Conservation (phyloP, 2,329 filamentous ascomycete genomes). For the Botrytis squamosa region DNA sequence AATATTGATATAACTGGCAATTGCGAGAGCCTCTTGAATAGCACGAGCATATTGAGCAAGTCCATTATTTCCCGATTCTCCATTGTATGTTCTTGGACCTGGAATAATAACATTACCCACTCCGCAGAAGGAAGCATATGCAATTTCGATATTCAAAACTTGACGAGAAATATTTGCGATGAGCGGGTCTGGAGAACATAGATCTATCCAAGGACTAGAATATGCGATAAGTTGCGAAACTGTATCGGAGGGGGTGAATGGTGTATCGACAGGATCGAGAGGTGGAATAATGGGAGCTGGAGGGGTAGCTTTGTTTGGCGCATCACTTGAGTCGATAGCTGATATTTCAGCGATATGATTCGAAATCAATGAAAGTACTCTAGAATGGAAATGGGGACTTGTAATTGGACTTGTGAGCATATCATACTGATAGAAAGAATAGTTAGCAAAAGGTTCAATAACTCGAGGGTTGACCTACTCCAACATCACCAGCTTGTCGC, state of each 20-base stretch:
- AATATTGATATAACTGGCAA: constrained; percentile 75
- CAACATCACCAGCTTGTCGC: constrained; percentile 64
- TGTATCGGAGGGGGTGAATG: constrained; percentile 63
- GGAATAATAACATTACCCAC: constrained; percentile 78
- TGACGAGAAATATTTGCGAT: constrained; percentile 86
- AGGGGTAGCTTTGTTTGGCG: constrained; percentile 45
- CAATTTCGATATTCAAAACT: constrained; percentile 84
- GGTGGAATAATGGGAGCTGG: constrained; percentile 62
- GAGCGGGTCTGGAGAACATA: constrained; percentile 77
- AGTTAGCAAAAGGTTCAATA: not conserved
- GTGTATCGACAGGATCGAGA: constrained; percentile 77
- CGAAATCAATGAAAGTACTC: constrained; percentile 62
- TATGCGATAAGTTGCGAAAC: constrained; percentile 75
- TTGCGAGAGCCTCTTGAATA: constrained; percentile 73
- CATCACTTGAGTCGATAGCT: constrained; percentile 44
- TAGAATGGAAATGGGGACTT: constrained; percentile 67
- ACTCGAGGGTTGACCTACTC: constrained; percentile 51
- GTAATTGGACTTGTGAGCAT: constrained; percentile 79
- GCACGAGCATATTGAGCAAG: constrained; percentile 78
- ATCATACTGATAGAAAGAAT: constrained; percentile 58
- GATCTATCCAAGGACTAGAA: constrained; percentile 89
- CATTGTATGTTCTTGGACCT: constrained; percentile 67
- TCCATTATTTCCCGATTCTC: constrained; percentile 48
- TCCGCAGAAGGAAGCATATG: constrained; percentile 94
- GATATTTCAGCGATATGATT: constrained; percentile 48